A percentile compares a stretch with the other conserved stretches of the same genome.
Evolutionary conservation across 352 stramenopile genomes (phyloP).

Genomic region (Phytopythium mirpurense): DNA sequence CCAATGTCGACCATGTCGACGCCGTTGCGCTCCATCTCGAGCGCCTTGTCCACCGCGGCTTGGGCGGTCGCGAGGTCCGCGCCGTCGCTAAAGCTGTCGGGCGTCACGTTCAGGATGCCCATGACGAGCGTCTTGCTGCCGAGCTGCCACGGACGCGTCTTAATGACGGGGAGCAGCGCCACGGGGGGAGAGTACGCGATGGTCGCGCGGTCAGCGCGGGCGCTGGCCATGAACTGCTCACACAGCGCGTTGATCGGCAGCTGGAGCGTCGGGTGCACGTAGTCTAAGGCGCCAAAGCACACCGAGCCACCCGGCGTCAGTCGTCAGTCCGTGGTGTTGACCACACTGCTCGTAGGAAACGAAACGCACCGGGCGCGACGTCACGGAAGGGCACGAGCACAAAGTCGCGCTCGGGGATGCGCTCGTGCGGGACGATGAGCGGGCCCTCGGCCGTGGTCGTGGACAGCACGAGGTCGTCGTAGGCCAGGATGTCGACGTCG

Average conservation of each 20-base stretch:
- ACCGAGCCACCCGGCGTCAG: too few relatives aligned
- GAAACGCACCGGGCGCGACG: slow-evolving; percentile 68
- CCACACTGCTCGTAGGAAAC: too few relatives aligned
- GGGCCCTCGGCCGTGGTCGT: slow-evolving; percentile 55
- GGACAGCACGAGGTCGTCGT: slow-evolving; percentile 70
- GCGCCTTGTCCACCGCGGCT: slow-evolving; percentile 72
- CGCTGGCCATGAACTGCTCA: slow-evolving; percentile 8
- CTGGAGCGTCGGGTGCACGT: slow-evolving; percentile 74
- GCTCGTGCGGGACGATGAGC: slow-evolving; percentile 93
- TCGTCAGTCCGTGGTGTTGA: too few relatives aligned
- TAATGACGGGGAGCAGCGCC: slow-evolving; percentile 45
- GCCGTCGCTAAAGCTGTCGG: slow-evolving; percentile 95
- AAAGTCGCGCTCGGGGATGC: slow-evolving; percentile 95
- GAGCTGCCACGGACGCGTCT: slow-evolving; percentile 35
- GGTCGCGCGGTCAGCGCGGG: neutral
- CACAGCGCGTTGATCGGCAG: slow-evolving; percentile 68
- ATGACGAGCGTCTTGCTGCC: slow-evolving; percentile 90
- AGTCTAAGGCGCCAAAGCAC: too few relatives aligned
- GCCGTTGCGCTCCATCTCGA: slow-evolving; percentile 87
- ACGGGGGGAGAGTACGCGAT: slow-evolving; percentile 31
- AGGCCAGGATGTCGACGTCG: slow-evolving; percentile 96
- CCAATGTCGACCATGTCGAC: slow-evolving; percentile 97
- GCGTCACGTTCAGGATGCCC: slow-evolving; percentile 99
- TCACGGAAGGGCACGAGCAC: slow-evolving; percentile 95
- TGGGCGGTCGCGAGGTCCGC: slow-evolving; percentile 36